phyloP scores from a whole-genome alignment of 108 stramenopile genomes.

The Fistulifera solaris region DNA sequence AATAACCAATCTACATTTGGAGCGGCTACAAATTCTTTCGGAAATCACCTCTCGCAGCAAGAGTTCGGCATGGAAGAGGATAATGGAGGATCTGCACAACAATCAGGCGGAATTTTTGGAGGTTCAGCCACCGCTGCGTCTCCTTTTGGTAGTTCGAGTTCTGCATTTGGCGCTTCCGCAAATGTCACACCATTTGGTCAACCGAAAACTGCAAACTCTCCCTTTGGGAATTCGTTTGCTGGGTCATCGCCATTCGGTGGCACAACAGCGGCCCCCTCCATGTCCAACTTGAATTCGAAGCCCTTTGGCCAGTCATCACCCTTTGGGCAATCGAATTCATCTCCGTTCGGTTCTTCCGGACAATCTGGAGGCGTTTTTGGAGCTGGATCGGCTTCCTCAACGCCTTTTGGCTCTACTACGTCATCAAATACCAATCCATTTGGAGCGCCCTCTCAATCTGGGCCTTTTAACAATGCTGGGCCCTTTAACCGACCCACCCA shows the following conservation, averaged over 20 bases:
- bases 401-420: neutral
- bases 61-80: too few relatives aligned
- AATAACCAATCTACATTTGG: too few relatives aligned
- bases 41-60: too few relatives aligned
- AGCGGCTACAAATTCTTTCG: too few relatives aligned
- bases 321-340: constrained; percentile 11
- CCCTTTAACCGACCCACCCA: constrained; percentile 9
- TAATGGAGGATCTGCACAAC: too few relatives aligned
- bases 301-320: neutral
- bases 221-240: constrained; percentile 13
- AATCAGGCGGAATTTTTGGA: too few relatives aligned
- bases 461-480: neutral
- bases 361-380: constrained; percentile 20
- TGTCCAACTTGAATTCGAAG: constrained; percentile 6
- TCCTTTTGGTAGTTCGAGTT: constrained; percentile 11
- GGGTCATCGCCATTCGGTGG: constrained; percentile 29
- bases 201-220: neutral
- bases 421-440: constrained; percentile 17
- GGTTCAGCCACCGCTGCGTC: constrained; percentile 5
- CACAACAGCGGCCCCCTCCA: constrained; percentile 9
- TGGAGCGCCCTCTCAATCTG: constrained; percentile 11
- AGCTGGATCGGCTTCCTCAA: constrained; percentile 2
- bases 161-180: constrained; percentile 3
- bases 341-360: constrained; percentile 11
- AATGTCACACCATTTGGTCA: constrained; percentile 10